Base-by-base conservation (phyloP, 2,329 filamentous ascomycete species). In the Phoma sp. region DNA sequence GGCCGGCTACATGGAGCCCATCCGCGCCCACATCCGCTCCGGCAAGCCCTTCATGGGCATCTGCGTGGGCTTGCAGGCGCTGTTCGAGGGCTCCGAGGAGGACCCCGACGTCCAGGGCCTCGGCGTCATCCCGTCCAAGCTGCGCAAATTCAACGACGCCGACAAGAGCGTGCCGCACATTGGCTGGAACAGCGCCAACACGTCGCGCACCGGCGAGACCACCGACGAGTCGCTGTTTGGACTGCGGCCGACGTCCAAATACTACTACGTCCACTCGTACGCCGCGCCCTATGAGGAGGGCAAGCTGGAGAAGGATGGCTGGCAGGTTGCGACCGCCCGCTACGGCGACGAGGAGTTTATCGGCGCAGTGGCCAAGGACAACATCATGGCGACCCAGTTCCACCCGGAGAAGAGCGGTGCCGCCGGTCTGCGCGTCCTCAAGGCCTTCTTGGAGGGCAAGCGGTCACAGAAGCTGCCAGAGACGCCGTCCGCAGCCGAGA, bases 41-140 rank as follows among this genome's bases (percentile, higher is more conserved):
- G 93, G 92, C n/a, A 98, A 98, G 77, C 92, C 94, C 13, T 98
- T 99, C 74, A 96, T 99, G 88, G 93, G 90, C 44, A 96, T 99
- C 70, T 99, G 95, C 72, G 95, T 99, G 49, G 95, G 95, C 2
- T 76, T 98, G 13, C 95, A 99, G 77, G 92, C 91, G 1, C 81
- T 99, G 0, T 98, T 97, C 71, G 83, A 91, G 63, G 89, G 90
- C 8, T 98, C 95, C 0, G 85, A 86, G 36, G 95, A 99, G 75
- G 88, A 91, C 62, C 80, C 87, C 0, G 76, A 81, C 17, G 87
- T 91, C 13, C 77, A 86, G 2, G 95, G 95, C 1, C 80, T 99
- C 43, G 89, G 88, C 5, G 40, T 96, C 25, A 87, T 98, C 58
- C 86, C 88, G 39, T 85, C 84, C 35, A 80, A 78, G 10, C 84